These are phyloP conservation scores for Nicotiana noctiflora DNA, from an alignment of 257 asterid species.

Conservation along the genomic window DNA sequence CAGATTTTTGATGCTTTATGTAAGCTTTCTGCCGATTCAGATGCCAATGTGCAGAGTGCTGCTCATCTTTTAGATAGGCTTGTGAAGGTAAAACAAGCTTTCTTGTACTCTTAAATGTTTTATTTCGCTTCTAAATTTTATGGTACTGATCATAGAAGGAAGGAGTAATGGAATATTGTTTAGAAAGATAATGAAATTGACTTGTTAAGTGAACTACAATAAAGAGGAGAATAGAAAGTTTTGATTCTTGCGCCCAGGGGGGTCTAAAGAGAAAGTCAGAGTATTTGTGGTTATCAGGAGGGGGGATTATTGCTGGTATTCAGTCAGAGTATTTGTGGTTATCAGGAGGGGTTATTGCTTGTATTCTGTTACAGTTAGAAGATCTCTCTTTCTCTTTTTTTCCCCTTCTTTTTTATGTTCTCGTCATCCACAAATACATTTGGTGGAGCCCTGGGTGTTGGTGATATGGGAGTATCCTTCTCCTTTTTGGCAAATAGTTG, in stretches of 20 bases:
- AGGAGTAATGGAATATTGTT: not conserved
- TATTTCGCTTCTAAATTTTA: not conserved
- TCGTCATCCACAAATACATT: no score
- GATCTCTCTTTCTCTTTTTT: no score
- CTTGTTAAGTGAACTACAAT: not conserved
- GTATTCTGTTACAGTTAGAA: no score
- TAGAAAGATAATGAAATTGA: not conserved
- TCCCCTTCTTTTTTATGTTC: no score
- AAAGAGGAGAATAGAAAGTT: not conserved
- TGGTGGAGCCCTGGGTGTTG: no score
- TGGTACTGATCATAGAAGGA: no score
- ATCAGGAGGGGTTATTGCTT: not conserved
- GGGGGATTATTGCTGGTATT: not conserved
- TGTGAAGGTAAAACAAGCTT: slow-evolving; percentile 54
- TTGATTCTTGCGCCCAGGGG: no score
- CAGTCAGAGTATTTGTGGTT: not conserved
- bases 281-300: not conserved
- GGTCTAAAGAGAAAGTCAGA: not conserved
- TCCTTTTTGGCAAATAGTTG: no score
- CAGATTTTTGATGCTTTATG: slow-evolving; percentile 90
- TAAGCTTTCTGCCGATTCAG: slow-evolving; percentile 97
- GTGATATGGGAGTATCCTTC: not conserved
- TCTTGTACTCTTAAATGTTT: not conserved
- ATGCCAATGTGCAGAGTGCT: slow-evolving; percentile 98
- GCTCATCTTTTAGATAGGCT: slow-evolving; percentile 99